A percentile compares a stretch with the other conserved stretches of the same genome.
phyloP scores from a whole-genome alignment of 202 grass and related monocot species.

The Hordeum pubiflorum region DNA sequence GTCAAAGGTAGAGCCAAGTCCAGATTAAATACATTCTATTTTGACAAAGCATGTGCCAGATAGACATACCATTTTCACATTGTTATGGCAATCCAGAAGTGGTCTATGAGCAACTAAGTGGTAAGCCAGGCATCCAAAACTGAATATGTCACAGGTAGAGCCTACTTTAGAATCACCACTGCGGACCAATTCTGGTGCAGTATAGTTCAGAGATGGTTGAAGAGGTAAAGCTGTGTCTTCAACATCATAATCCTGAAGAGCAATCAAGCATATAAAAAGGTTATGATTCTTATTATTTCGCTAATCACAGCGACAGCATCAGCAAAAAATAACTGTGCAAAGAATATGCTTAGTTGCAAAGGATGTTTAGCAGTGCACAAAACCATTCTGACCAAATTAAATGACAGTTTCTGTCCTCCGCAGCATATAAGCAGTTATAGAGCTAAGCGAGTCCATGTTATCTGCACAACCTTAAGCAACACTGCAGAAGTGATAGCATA shows the following conservation, averaged over 20 bases:
- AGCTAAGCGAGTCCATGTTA: background rate
- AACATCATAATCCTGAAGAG: slow-evolving; percentile 84
- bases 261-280: slow-evolving; percentile 22
- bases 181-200: slow-evolving; percentile 89
- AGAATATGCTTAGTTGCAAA: background rate
- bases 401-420: background rate
- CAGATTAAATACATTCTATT: background rate
- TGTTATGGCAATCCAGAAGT: slow-evolving; percentile 96
- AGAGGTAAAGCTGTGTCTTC: slow-evolving; percentile 88
- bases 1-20: background rate
- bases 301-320: background rate
- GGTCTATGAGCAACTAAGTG: slow-evolving; percentile 71
- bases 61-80: slow-evolving; percentile 90
- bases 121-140: slow-evolving; percentile 93
- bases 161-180: slow-evolving; percentile 56
- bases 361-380: background rate
- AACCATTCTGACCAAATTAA: background rate
- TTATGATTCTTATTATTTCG: slow-evolving; percentile 5
- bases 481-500: background rate
- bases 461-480: slow-evolving; percentile 1
- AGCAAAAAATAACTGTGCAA: background rate
- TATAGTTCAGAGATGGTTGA: slow-evolving; percentile 93
- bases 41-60: background rate
- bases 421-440: background rate
- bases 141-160: slow-evolving; percentile 86